Conservation (phyloP, 306 rosid genomes). For the Cucurbita moschata region DNA sequence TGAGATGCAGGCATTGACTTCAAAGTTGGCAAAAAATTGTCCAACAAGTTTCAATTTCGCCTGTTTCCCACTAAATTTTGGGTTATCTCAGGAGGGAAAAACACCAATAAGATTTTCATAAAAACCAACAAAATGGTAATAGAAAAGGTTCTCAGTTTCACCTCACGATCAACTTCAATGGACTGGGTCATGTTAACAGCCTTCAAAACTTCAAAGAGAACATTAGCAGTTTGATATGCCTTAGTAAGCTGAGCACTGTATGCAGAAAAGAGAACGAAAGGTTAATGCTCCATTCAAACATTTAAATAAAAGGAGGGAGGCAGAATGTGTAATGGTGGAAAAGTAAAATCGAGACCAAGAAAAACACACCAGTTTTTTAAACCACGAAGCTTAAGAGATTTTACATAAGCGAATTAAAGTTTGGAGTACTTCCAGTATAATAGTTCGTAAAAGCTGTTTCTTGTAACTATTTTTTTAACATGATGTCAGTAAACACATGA, state of each 20-base stretch:
- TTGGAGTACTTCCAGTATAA: neutral
- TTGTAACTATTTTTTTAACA: neutral
- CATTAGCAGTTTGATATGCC: slow-evolving; percentile 97
- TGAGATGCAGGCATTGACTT: neutral
- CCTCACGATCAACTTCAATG: slow-evolving; percentile 96
- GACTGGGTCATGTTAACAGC: slow-evolving; percentile 97
- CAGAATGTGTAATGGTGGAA: neutral
- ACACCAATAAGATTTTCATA: neutral
- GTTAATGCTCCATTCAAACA: slow-evolving; percentile 1
- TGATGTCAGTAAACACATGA: neutral
- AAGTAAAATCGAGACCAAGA: neutral
- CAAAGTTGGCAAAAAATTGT: neutral
- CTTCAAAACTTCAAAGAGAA: slow-evolving; percentile 92
- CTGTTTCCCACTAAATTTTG: neutral
- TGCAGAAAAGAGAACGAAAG: neutral
- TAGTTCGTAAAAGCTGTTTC: neutral
- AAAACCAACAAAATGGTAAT: neutral
- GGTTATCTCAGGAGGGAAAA: neutral
- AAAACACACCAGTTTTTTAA: neutral
- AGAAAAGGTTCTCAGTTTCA: slow-evolving; percentile 7
- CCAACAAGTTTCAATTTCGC: neutral
- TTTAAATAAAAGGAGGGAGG: slow-evolving; percentile 10
- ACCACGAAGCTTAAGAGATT: neutral
- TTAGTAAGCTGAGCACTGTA: slow-evolving; percentile 89
- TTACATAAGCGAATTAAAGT: neutral